A percentile compares a stretch with the other conserved stretches of the same genome.
Conservation (phyloP, 1,284 basidiomycete species). For the Meira nashicola region DNA sequence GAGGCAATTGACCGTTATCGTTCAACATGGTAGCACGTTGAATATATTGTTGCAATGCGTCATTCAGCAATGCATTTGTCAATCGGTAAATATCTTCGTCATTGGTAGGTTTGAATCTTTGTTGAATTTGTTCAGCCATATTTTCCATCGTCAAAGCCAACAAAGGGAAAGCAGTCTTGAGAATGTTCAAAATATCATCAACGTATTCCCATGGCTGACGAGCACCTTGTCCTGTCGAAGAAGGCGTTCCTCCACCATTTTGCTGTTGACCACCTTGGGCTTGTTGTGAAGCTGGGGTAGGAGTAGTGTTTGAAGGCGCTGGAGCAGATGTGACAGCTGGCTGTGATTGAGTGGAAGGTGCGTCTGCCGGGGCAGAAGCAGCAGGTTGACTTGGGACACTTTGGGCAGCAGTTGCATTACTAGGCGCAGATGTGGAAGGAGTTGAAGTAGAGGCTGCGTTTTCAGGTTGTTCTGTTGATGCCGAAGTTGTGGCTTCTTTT, state of each 20-base stretch:
- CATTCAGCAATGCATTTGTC: constrained; percentile 74
- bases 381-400: background rate
- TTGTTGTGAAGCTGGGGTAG: background rate
- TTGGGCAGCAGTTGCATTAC: background rate
- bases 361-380: background rate
- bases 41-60: constrained; percentile 57
- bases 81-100: constrained; percentile 96
- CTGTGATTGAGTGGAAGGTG: background rate
- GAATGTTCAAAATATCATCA: constrained; percentile 87
- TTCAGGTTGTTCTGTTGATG: background rate
- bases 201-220: constrained; percentile 84
- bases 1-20: constrained; percentile 71
- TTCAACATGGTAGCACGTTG: constrained; percentile 41
- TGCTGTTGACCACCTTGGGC: constrained; percentile 12
- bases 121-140: constrained; percentile 89
- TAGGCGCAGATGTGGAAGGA: background rate
- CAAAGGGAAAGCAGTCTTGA: constrained; percentile 95
- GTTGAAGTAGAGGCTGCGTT: background rate
- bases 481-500: background rate
- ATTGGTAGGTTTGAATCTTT: constrained; percentile 80
- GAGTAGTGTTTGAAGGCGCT: too few species aligned
- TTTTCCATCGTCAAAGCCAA: constrained; percentile 93
- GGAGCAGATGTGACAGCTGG: background rate
- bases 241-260: constrained; percentile 26
- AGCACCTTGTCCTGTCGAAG: constrained; percentile 17